phyloP scores from a whole-genome alignment of 768 basidiomycete species.

The Cantharellus anzutake region DNA sequence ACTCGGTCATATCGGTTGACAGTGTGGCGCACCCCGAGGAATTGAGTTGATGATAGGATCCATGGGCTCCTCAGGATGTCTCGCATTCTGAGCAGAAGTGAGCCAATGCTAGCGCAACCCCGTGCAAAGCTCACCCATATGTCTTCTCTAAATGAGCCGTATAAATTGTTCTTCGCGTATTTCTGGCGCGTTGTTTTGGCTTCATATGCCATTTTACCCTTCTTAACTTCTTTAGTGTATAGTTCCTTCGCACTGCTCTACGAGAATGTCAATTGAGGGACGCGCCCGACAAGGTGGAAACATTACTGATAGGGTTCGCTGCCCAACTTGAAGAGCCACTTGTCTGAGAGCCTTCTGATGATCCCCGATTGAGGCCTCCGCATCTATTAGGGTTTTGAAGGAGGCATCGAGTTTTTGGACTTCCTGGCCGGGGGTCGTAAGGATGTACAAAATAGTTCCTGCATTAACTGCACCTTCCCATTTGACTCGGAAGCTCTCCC shows the following conservation, averaged over 20 bases:
- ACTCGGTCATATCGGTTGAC: neutral
- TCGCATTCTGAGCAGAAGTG: conserved; percentile 32
- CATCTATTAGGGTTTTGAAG: conserved; percentile 52
- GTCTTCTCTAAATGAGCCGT: conserved; percentile 38
- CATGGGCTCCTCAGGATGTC: conserved; percentile 45
- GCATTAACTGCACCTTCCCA: neutral
- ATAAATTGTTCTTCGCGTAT: conserved; percentile 44
- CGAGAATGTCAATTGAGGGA: neutral
- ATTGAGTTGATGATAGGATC: conserved; percentile 63
- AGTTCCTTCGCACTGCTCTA: conserved; percentile 12
- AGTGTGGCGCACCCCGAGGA: conserved; percentile 33
- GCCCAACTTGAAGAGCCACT: conserved; percentile 21
- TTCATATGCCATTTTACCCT: conserved; percentile 28
- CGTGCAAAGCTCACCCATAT: conserved; percentile 35
- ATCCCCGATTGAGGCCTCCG: conserved; percentile 36
- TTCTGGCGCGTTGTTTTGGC: conserved; percentile 58
- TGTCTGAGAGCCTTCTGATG: conserved; percentile 39
- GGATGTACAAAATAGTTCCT: neutral
- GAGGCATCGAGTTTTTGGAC: conserved; percentile 40
- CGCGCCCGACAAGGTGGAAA: neutral
- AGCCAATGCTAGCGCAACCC: neutral
- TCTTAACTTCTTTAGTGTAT: conserved; percentile 32
- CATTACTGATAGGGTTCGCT: neutral
- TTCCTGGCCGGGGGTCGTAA: neutral
- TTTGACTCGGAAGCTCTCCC: conserved; percentile 18